Conservation (phyloP, 2,329 filamentous ascomycete species). For the Phialophora expanda region DNA sequence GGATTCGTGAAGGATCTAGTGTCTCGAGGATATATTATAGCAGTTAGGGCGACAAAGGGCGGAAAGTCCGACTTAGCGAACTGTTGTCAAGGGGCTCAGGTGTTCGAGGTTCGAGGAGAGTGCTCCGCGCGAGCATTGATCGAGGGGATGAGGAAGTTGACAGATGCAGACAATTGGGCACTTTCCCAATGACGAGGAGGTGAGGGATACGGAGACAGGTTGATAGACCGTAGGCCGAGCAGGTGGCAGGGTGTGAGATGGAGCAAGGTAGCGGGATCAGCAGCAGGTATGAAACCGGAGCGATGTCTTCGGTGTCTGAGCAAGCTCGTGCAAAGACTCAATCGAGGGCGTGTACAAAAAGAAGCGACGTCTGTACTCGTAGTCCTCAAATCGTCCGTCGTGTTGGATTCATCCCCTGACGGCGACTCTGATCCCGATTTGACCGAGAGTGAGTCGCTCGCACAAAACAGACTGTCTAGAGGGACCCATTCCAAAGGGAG, state of each 20-base stretch:
- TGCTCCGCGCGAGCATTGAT: constrained; percentile 14
- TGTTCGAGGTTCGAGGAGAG: constrained; percentile 3
- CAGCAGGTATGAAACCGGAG: constrained; percentile 19
- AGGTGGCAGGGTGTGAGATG: constrained; percentile 2
- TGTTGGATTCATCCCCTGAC: constrained; percentile 23
- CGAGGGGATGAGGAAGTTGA: constrained; percentile 15
- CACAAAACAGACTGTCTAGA: constrained; percentile 3
- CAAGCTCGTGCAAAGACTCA: constrained; percentile 18
- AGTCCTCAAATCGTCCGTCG: constrained; percentile 7
- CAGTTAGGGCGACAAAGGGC: constrained; percentile 14
- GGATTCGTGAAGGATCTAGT: constrained; percentile 20
- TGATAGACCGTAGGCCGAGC: constrained; percentile 3
- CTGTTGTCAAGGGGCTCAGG: neutral
- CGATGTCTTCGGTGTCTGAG: constrained; percentile 17
- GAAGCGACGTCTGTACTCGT: constrained; percentile 10
- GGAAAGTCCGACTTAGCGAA: neutral
- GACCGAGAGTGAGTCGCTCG: constrained; percentile 6
- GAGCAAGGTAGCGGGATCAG: constrained; percentile 3
- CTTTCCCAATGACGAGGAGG: constrained; percentile 15
- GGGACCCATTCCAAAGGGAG: constrained; percentile 10
- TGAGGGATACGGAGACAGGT: constrained; percentile 16
- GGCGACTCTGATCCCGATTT: constrained; percentile 14
- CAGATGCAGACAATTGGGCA: constrained; percentile 13
- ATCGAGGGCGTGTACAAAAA: constrained; percentile 5
- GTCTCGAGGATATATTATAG: constrained; percentile 16